phyloP scores from a whole-genome alignment of 441 rosid species.

The Macaranga tanarius region DNA sequence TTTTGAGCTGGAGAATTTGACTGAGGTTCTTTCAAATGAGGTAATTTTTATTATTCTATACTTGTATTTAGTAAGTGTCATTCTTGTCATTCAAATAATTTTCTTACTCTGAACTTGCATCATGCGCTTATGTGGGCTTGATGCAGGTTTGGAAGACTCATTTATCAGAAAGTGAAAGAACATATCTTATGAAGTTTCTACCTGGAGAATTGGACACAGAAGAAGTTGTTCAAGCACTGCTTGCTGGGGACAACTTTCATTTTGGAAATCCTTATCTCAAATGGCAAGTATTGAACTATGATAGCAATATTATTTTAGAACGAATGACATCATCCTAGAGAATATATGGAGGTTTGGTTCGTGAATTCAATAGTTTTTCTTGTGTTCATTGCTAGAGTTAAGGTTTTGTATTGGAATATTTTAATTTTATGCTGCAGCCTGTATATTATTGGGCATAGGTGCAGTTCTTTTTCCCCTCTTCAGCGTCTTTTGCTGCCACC shows the following conservation, averaged over 20 bases:
- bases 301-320: neutral
- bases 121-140: slow-evolving; percentile 20
- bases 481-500: neutral
- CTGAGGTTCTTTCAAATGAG: slow-evolving; percentile 69
- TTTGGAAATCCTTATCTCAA: slow-evolving; percentile 80
- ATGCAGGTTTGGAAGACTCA: slow-evolving; percentile 70
- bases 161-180: slow-evolving; percentile 72
- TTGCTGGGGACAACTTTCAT: slow-evolving; percentile 75
- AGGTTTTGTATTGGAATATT: too few relatives aligned
- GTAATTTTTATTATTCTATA: slow-evolving; percentile 33
- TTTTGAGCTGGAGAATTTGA: slow-evolving; percentile 69
- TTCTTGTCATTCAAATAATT: slow-evolving; percentile 8
- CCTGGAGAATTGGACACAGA: slow-evolving; percentile 62
- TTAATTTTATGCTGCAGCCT: neutral
- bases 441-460: neutral
- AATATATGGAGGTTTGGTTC: neutral
- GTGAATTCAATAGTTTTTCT: neutral
- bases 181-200: slow-evolving; percentile 70
- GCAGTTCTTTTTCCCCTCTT: neutral
- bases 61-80: neutral
- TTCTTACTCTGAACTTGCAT: slow-evolving; percentile 13
- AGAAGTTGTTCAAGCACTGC: slow-evolving; percentile 59
- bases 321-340: neutral
- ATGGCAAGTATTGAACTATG: slow-evolving; percentile 56
- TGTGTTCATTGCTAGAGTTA: neutral